Evolutionary conservation across 352 stramenopile genomes (phyloP).

Genomic region (Albugo candida): DNA sequence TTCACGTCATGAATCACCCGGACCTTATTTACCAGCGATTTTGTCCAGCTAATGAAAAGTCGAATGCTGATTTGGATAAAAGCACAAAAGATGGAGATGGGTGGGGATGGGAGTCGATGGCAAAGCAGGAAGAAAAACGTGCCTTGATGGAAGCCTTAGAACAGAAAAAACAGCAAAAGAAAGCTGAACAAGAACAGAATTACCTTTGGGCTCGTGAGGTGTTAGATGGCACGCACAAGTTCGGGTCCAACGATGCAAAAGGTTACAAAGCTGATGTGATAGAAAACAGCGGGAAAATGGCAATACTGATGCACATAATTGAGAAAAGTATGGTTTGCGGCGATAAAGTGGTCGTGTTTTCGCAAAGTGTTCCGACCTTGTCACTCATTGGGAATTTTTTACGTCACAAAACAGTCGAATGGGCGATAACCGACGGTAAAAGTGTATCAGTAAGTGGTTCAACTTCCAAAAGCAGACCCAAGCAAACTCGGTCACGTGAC

Average conservation of each 20-base stretch:
- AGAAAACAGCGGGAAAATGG: constrained; percentile 70
- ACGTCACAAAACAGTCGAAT: constrained; percentile 1
- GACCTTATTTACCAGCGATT: constrained; percentile 71
- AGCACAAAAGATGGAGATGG: constrained; percentile 6
- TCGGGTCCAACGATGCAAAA: background rate
- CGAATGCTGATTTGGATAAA: constrained; percentile 15
- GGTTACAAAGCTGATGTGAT: constrained; percentile 27
- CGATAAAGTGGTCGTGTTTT: constrained; percentile 80
- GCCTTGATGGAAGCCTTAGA: constrained; percentile 22
- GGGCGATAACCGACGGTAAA: background rate
- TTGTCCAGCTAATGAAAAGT: constrained; percentile 14
- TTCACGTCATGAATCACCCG: constrained; percentile 79
- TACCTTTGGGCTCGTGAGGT: constrained; percentile 45
- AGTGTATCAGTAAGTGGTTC: constrained; percentile 5
- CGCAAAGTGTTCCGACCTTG: constrained; percentile 70
- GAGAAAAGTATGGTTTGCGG: constrained; percentile 44
- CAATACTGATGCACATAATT: constrained; percentile 46
- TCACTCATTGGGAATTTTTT: constrained; percentile 64
- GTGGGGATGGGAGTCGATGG: constrained; percentile 51
- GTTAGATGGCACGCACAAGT: constrained; percentile 4
- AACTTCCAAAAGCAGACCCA: constrained; percentile 7
- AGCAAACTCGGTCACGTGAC: constrained; percentile 9
- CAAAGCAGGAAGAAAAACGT: constrained; percentile 30
- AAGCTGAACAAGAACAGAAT: constrained; percentile 30
- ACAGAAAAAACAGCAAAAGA: constrained; percentile 40